Evolutionary conservation across 371 early-diverging fungal genomes (phyloP).

Genomic region (Blakeslea trispora): DNA sequence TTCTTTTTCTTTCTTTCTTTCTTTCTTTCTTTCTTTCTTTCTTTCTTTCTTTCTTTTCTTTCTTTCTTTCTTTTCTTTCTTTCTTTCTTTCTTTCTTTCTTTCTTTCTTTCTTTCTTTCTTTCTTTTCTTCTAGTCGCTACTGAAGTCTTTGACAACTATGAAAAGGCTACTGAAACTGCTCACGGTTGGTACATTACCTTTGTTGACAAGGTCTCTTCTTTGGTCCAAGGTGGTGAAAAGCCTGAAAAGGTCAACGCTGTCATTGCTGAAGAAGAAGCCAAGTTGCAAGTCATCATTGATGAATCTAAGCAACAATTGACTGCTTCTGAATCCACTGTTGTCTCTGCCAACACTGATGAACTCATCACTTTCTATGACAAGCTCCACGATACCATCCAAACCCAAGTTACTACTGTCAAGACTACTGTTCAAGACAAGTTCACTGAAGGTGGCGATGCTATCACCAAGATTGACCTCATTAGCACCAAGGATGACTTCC

Average conservation of each 20-base stretch:
- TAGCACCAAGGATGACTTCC: slow-evolving; percentile 3
- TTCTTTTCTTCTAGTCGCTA: background rate
- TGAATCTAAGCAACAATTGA: background rate
- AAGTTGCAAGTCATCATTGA: background rate
- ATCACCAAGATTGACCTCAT: background rate
- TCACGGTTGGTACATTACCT: background rate
- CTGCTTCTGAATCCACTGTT: background rate
- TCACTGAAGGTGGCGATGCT: background rate
- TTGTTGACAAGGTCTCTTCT: background rate
- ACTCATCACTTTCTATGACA: background rate
- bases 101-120: background rate
- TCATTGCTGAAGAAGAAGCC: slow-evolving; percentile 2
- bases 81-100: background rate
- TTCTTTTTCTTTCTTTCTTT: background rate
- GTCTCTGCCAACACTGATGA: background rate
- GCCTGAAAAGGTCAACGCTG: background rate
- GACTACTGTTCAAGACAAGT: slow-evolving; percentile 6
- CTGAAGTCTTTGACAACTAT: background rate
- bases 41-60: background rate
- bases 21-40: background rate
- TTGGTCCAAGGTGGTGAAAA: slow-evolving; percentile 5
- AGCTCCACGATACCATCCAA: slow-evolving; percentile 8
- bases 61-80: background rate
- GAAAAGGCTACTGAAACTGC: background rate
- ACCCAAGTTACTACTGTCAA: slow-evolving; percentile 6